Evolutionary conservation across 495 filamentous ascomycete species (phyloP).

Genomic region (Neurospora hispaniola): DNA sequence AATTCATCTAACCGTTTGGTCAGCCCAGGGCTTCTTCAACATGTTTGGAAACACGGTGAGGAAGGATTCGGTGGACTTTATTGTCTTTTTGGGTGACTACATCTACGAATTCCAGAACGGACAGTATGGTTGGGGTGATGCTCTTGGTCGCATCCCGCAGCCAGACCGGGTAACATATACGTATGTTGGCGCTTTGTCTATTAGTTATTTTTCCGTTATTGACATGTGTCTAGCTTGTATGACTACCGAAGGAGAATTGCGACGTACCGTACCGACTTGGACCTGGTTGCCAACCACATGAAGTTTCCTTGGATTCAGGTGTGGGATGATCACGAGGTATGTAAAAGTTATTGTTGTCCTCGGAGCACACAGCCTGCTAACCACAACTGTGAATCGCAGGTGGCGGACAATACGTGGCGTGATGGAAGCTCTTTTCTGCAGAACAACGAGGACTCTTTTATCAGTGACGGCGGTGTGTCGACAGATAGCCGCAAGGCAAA

Average conservation of each 20-base stretch:
- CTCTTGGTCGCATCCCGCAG: conserved; percentile 40
- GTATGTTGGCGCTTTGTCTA: conserved; percentile 21
- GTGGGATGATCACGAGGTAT: conserved; percentile 54
- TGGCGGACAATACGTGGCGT: conserved; percentile 52
- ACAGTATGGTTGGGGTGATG: conserved; percentile 45
- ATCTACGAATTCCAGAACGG: conserved; percentile 55
- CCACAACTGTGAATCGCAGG: conserved; percentile 22
- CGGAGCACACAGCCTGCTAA: not conserved
- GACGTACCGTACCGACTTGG: conserved; percentile 51
- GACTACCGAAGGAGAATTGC: conserved; percentile 53
- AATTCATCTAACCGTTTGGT: not conserved
- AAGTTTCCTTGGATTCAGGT: conserved; percentile 58
- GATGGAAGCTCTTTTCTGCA: conserved; percentile 44
- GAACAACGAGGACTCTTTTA: conserved; percentile 52
- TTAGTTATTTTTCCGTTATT: conserved; percentile 20
- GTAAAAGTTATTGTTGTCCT: not conserved
- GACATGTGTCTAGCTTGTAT: conserved; percentile 28
- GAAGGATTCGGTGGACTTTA: conserved; percentile 58
- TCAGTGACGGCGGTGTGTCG: conserved; percentile 46
- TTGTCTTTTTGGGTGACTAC: conserved; percentile 57
- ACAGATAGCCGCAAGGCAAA: conserved; percentile 51
- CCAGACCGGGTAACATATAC: conserved; percentile 41
- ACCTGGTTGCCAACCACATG: conserved; percentile 46
- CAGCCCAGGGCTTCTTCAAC: conserved; percentile 46
- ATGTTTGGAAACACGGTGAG: conserved; percentile 54